Evolutionary conservation across 192 early-diverging fungal species (phyloP).

Genomic region (Backusella westeae): DNA sequence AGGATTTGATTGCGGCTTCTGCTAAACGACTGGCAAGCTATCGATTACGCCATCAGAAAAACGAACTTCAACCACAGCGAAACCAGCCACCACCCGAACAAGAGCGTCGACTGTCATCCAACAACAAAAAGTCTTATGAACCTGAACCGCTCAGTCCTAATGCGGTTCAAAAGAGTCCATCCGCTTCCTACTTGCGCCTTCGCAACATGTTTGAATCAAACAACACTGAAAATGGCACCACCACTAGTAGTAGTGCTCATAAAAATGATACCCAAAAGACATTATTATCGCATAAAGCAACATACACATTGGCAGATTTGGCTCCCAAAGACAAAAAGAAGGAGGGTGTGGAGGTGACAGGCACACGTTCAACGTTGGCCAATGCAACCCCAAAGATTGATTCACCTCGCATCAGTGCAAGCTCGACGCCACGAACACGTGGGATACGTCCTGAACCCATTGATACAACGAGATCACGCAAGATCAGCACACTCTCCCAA

Average conservation of each 20-base stretch:
- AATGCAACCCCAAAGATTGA: slow-evolving; percentile 18
- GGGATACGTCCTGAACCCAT: slow-evolving; percentile 6
- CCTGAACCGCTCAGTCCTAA: background rate
- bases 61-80: background rate
- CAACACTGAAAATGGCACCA: background rate
- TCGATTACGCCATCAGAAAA: slow-evolving; percentile 5
- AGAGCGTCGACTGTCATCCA: background rate
- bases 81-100: background rate
- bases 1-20: slow-evolving; percentile 28
- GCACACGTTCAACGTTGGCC: slow-evolving; percentile 2
- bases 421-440: background rate
- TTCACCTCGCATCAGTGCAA: slow-evolving; percentile 10
- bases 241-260: background rate
- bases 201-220: slow-evolving; percentile 12
- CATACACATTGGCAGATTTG: slow-evolving; percentile 1
- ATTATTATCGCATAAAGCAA: slow-evolving; percentile 2
- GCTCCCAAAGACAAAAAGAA: slow-evolving; percentile 1
- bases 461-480: slow-evolving; percentile 3
- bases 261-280: background rate
- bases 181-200: slow-evolving; percentile 6
- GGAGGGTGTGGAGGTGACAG: background rate
- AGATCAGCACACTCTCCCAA: background rate
- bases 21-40: slow-evolving; percentile 25
- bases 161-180: background rate
- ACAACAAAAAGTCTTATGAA: background rate